These are phyloP conservation scores for Paecilomyces dactylethromorphus DNA, from an alignment of 2,329 filamentous ascomycete species.

Conservation along the genomic window DNA sequence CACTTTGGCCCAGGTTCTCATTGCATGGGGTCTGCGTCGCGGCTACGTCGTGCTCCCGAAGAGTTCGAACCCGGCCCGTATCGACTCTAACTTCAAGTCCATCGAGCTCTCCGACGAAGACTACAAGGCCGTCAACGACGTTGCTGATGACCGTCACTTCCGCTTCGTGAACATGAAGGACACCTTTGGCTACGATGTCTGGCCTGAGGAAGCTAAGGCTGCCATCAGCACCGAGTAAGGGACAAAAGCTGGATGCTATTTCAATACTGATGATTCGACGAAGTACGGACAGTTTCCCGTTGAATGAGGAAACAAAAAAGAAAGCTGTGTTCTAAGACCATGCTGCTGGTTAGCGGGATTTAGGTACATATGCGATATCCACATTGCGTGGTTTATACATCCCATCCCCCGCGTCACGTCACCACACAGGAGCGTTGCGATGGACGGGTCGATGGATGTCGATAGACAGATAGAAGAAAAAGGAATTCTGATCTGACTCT, in stretches of 20 bases:
- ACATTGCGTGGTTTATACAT: background rate
- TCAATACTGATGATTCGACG: background rate
- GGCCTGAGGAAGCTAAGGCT: slow-evolving; percentile 49
- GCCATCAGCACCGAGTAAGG: slow-evolving; percentile 4
- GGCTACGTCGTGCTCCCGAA: slow-evolving; percentile 65
- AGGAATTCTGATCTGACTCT: background rate
- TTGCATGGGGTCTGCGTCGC: slow-evolving; percentile 60
- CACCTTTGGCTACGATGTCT: slow-evolving; percentile 68
- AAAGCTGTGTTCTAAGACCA: background rate
- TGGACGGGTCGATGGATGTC: background rate
- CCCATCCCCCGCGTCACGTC: background rate
- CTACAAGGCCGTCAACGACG: slow-evolving; percentile 54
- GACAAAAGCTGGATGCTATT: background rate
- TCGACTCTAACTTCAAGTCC: slow-evolving; percentile 62
- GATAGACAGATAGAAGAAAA: background rate
- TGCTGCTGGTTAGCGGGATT: background rate
- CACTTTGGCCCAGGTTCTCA: slow-evolving; percentile 55
- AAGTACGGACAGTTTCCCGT: background rate
- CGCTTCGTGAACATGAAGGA: slow-evolving; percentile 80
- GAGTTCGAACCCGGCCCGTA: slow-evolving; percentile 60
- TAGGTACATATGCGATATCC: background rate
- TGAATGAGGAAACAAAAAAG: background rate
- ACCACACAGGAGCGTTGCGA: background rate
- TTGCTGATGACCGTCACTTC: slow-evolving; percentile 59
- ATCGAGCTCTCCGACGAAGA: slow-evolving; percentile 54